A percentile compares a stretch with the other conserved stretches of the same genome.
These are phyloP conservation scores for Camelina neglecta DNA, from an alignment of 345 rosid species.

Conservation along the genomic window DNA sequence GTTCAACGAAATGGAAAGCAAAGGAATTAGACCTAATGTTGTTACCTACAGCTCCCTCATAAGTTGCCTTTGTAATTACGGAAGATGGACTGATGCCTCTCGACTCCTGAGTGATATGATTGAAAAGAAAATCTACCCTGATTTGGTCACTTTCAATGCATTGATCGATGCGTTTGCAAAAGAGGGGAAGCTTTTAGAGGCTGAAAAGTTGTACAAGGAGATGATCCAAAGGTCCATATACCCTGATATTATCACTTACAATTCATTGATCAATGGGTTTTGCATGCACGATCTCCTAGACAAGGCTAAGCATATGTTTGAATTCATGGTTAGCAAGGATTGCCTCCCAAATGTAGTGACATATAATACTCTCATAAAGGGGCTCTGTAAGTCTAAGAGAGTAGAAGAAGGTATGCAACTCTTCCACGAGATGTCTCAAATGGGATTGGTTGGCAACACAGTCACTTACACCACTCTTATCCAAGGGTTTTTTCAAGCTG, in stretches of 20 bases:
- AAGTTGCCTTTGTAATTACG: not conserved
- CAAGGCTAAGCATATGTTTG: not conserved
- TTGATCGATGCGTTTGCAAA: too few relatives aligned
- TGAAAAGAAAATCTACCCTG: too few relatives aligned
- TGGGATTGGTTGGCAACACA: too few relatives aligned
- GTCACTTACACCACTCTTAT: too few relatives aligned
- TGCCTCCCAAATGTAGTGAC: not conserved
- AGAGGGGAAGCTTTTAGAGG: too few relatives aligned
- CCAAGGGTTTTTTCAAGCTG: too few relatives aligned
- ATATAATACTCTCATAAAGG: not conserved
- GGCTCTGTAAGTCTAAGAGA: not conserved
- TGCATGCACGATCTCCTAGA: not conserved
- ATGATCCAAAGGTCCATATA: too few relatives aligned
- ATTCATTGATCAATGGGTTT: not conserved
- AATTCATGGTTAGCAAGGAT: not conserved
- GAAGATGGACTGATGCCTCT: constrained; percentile 2
- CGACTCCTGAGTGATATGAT: too few relatives aligned
- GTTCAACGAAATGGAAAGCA: not conserved
- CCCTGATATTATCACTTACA: too few relatives aligned
- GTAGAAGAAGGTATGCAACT: not conserved
- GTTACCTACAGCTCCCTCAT: not conserved
- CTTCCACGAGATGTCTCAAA: not conserved
- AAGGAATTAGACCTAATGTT: not conserved
- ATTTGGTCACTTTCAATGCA: too few relatives aligned
- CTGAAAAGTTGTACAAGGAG: too few relatives aligned